Percentiles rank a stretch among this genome's conserved stretches.
Conservation (phyloP, 2,329 filamentous ascomycete species). For the Spiromastix sp. region DNA sequence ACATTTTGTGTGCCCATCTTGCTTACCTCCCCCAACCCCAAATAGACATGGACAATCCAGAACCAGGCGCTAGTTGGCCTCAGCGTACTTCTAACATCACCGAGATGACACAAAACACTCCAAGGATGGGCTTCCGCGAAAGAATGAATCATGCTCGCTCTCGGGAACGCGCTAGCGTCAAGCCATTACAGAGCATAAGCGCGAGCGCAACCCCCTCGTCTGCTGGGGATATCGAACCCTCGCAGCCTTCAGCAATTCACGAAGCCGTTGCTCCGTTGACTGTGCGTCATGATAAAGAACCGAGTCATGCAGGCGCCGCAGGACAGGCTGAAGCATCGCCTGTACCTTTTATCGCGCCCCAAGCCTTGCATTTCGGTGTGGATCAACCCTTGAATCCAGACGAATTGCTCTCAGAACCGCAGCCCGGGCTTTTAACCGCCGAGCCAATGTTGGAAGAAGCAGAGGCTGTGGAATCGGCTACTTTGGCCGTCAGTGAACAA, state of each 20-base stretch:
- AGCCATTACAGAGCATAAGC: conserved; percentile 14
- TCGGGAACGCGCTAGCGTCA: conserved; percentile 17
- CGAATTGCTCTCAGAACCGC: conserved; percentile 5
- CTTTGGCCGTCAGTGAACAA: conserved; percentile 13
- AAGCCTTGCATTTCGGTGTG: conserved; percentile 16
- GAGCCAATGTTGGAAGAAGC: conserved; percentile 3
- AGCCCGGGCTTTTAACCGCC: neutral
- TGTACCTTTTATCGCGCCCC: conserved; percentile 18
- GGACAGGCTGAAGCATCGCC: conserved; percentile 16
- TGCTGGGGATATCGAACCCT: conserved; percentile 29
- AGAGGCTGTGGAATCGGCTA: neutral
- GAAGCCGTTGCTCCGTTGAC: conserved; percentile 26
- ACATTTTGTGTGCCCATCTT: too few relatives aligned
- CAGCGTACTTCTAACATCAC: conserved; percentile 1
- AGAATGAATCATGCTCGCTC: conserved; percentile 23
- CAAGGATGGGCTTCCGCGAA: conserved; percentile 21
- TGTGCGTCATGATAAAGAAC: conserved; percentile 22
- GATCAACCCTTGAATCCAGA: conserved; percentile 5
- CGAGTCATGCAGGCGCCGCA: conserved; percentile 13
- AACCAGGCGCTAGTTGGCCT: conserved; percentile 1
- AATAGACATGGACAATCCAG: conserved; percentile 3
- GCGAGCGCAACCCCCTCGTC: conserved; percentile 33
- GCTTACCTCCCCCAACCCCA: too few relatives aligned
- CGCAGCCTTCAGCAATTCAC: conserved; percentile 17
- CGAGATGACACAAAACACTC: conserved; percentile 18